Conservation (phyloP, 148 eudicot genomes). For the Gaultheria prostrata region DNA sequence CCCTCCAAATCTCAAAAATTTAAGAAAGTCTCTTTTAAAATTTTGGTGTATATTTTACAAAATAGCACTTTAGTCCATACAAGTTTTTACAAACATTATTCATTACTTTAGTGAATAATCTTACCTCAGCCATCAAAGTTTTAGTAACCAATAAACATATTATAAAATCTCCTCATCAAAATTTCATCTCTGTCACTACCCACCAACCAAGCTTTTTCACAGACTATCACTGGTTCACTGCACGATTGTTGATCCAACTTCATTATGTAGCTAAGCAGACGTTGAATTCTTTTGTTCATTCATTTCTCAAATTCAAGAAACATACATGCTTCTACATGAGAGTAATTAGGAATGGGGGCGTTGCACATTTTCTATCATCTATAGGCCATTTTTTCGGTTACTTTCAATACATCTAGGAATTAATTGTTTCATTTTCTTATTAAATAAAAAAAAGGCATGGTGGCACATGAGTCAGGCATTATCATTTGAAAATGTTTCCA, state of each 20-base stretch:
- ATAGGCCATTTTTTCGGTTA: no score
- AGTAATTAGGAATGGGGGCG: not conserved
- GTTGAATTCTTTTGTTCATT: not conserved
- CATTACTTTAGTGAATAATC: not conserved
- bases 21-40: not conserved
- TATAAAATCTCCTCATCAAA: not conserved
- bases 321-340: no score
- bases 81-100: not conserved
- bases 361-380: no score
- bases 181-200: not conserved
- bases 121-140: no score
- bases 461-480: not conserved
- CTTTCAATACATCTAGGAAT: not conserved
- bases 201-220: not conserved
- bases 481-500: not conserved
- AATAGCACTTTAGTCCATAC: not conserved
- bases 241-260: not conserved
- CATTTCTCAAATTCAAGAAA: not conserved
- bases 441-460: not conserved
- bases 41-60: not conserved
- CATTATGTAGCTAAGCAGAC: not conserved
- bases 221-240: not conserved
- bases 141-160: no score
- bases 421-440: not conserved
- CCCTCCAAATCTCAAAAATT: not conserved